These are phyloP conservation scores for Solanum chacoense DNA, from an alignment of 305 asterid genomes.

Conservation along the genomic window DNA sequence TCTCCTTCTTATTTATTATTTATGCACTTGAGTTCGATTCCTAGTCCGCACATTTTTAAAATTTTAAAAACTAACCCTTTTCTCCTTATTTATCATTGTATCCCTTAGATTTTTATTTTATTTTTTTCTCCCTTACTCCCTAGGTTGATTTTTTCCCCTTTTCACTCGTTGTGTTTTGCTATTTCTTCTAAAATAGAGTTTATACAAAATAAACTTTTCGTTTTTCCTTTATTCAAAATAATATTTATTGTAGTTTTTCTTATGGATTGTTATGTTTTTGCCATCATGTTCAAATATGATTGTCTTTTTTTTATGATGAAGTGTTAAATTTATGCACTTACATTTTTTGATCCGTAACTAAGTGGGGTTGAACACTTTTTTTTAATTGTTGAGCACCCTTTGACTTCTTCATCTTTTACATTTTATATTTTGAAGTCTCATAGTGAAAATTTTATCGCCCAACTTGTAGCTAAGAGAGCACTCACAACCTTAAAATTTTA, in stretches of 20 bases:
- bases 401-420: neutral
- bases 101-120: neutral
- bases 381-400: neutral
- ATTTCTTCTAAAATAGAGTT: neutral
- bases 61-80: no score
- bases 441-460: neutral
- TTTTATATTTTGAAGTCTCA: neutral
- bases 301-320: neutral
- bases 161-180: neutral
- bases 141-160: neutral
- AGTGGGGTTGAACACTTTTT: neutral
- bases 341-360: no score
- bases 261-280: neutral
- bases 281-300: neutral
- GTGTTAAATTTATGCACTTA: neutral
- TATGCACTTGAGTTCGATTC: neutral
- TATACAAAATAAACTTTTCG: neutral
- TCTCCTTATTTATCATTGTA: no score
- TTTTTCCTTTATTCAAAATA: no score
- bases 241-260: neutral
- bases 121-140: neutral
- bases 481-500: neutral
- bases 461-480: neutral
- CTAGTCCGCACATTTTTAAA: neutral
- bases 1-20: neutral